Evolutionary conservation across 106 monocot species (phyloP), one percentile per base, ranked within the genome.

Genomic region (Dendrobium nobile): DNA sequence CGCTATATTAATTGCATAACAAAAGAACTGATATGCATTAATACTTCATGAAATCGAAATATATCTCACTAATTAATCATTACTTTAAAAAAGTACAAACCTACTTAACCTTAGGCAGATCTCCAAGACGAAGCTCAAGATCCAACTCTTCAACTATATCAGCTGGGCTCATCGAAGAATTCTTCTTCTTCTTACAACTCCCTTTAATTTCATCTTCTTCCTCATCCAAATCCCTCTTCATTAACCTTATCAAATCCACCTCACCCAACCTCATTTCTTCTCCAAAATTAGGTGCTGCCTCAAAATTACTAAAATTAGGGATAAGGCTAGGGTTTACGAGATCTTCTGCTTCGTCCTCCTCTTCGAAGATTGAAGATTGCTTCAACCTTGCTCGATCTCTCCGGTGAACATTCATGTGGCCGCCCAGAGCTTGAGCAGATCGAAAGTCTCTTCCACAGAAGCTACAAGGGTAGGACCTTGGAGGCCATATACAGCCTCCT

Each of bases 381-480:
- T 84, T 88, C 45, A 92, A 85, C 80, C 86, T 85, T 2, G 92
- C 85, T 26, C 85, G 48, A 51, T 85, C 85, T 54, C 85, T 79
- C 37, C 92, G 87, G 75, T 92, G 92, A 17, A 92, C 92, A 76
- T 92, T 92, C 92, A 92, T 92, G 83, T 90, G 90, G 17, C 90
- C 90, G 27, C 90, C 90, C 0, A 90, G 81, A 15, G 87, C 90
- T 51, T 92, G 92, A 5, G 92, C 92, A 1, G 92, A 92, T 48
- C 90, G 82, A 86, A 92, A 92, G 76, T 92, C 88, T 18, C 92
- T 79, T 20, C 83, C 54, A 56, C 92, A 92, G 77, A 92, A 92
- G 78, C 81, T 88, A 74, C 92, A 92, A 22, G 90, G 73, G 48
- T 92, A 92, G 22, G 86, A 88, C 73, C 90, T 88, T 5, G 92